These are phyloP conservation scores for Acrocalymma vagum DNA, from an alignment of 2,329 filamentous ascomycete genomes.

Conservation along the genomic window DNA sequence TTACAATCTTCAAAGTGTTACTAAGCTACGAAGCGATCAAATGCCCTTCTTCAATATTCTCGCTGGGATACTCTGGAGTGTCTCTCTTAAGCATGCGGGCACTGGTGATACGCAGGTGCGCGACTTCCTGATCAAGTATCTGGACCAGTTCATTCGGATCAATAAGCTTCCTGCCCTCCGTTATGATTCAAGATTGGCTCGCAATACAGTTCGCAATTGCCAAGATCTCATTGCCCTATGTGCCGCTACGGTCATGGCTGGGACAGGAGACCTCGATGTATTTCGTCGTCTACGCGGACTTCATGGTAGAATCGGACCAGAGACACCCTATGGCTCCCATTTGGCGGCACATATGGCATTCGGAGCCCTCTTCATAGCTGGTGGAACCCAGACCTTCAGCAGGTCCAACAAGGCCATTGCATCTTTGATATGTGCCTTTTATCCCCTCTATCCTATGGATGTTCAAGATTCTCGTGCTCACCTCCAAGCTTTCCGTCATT, in stretches of 20 bases:
- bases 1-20: conserved; percentile 67
- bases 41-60: conserved; percentile 94
- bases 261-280: conserved; percentile 86
- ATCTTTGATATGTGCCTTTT: conserved; percentile 87
- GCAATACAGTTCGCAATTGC: conserved; percentile 87
- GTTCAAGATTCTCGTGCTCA: conserved; percentile 96
- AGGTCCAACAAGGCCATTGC: conserved; percentile 89
- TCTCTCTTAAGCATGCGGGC: conserved; percentile 57
- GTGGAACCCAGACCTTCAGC: conserved; percentile 90
- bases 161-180: conserved; percentile 68
- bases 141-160: conserved; percentile 86
- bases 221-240: conserved; percentile 87
- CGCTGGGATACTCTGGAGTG: conserved; percentile 82
- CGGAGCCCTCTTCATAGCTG: conserved; percentile 88
- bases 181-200: conserved; percentile 86
- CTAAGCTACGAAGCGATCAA: conserved; percentile 77
- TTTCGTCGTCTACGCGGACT: conserved; percentile 86
- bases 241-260: conserved; percentile 90
- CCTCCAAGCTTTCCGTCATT: conserved; percentile 93
- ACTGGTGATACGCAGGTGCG: conserved; percentile 71
- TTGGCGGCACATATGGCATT: conserved; percentile 92
- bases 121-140: conserved; percentile 82
- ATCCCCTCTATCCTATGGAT: conserved; percentile 87
- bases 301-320: conserved; percentile 84
- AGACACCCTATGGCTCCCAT: conserved; percentile 92